Evolutionary conservation across 140 eudicot genomes (phyloP).

Genomic region (Cichorium intybus): DNA sequence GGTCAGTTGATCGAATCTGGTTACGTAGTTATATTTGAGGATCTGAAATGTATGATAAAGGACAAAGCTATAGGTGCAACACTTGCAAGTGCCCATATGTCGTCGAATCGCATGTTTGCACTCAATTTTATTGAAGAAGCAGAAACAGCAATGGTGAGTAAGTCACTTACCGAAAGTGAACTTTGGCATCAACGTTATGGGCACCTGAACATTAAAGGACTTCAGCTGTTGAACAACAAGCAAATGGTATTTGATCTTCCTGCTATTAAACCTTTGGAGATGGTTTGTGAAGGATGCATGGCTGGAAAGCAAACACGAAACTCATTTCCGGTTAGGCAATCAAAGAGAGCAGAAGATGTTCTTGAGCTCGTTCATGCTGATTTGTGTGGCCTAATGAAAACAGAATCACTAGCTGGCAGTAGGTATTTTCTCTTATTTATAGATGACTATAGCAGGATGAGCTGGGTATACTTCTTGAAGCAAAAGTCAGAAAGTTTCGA

Average conservation of each 20-base stretch:
- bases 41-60: background rate
- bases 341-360: background rate
- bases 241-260: conserved; percentile 6
- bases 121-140: background rate
- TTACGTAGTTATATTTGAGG: background rate
- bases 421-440: background rate
- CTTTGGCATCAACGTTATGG: background rate
- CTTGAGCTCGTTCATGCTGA: conserved; percentile 9
- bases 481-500: background rate
- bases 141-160: background rate
- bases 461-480: background rate
- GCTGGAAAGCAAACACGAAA: background rate
- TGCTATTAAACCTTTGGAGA: background rate
- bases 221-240: background rate
- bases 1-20: background rate
- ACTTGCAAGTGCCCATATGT: background rate
- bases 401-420: background rate
- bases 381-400: background rate
- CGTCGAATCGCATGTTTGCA: background rate
- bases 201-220: background rate
- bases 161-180: background rate
- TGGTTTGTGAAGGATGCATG: background rate
- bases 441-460: background rate
- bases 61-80: background rate
- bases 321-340: conserved; percentile 1